phyloP scores from a whole-genome alignment of 1,284 basidiomycete genomes.

The Veloboletus limbatus region DNA sequence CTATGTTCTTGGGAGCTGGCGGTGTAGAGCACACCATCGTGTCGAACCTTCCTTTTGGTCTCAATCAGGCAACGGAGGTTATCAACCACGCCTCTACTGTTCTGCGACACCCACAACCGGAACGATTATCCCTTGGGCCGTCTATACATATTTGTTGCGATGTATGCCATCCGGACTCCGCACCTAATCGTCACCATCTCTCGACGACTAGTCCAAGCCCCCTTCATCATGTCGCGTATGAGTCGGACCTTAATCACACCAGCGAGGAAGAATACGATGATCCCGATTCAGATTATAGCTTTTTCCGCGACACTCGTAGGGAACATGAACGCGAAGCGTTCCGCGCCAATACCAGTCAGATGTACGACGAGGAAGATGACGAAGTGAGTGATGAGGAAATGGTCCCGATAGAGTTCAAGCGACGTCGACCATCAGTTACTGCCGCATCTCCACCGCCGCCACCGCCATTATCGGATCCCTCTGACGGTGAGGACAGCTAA shows the following conservation, averaged over 20 bases:
- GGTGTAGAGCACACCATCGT: constrained; percentile 45
- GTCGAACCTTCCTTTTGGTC: constrained; percentile 38
- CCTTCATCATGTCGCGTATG: constrained; percentile 38
- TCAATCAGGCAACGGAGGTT: constrained; percentile 31
- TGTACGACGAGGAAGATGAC: constrained; percentile 35
- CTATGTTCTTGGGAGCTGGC: constrained; percentile 51
- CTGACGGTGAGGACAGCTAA: constrained; percentile 15
- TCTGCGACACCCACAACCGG: constrained; percentile 30
- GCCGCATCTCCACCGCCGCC: constrained; percentile 29
- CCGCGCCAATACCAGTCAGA: constrained; percentile 31
- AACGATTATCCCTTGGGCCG: constrained; percentile 26
- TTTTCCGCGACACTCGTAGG: constrained; percentile 31
- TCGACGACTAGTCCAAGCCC: constrained; percentile 43
- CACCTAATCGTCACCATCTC: constrained; percentile 29
- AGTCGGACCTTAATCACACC: constrained; percentile 28
- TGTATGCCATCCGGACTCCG: constrained; percentile 25
- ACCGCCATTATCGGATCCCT: constrained; percentile 18
- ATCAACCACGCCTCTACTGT: constrained; percentile 24
- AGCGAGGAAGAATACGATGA: constrained; percentile 35
- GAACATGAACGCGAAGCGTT: constrained; percentile 26
- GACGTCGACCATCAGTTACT: constrained; percentile 35
- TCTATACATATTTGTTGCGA: constrained; percentile 25
- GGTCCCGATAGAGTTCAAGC: constrained; percentile 37
- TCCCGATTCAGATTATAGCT: constrained; percentile 35
- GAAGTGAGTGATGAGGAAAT: constrained; percentile 36